These are phyloP conservation scores for Sclerotinia glacialis DNA, from an alignment of 2,329 filamentous ascomycete species.

Conservation along the genomic window DNA sequence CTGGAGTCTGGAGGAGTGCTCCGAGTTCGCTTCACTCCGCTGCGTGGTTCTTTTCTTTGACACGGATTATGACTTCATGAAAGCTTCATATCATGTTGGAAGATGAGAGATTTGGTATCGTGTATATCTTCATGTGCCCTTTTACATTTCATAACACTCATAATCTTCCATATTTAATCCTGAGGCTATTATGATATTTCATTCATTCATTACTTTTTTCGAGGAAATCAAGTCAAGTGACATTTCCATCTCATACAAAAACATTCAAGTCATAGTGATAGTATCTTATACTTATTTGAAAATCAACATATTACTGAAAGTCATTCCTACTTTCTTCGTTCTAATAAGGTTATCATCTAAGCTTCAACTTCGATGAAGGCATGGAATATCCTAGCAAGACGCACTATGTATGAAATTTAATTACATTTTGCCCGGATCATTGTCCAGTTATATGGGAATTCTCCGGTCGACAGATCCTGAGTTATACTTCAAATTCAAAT, in stretches of 20 bases:
- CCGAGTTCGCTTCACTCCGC: background rate
- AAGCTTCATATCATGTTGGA: background rate
- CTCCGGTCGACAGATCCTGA: background rate
- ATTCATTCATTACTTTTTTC: background rate
- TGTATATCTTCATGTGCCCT: background rate
- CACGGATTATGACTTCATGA: background rate
- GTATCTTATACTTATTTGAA: background rate
- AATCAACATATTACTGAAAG: background rate
- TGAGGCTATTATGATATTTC: too few relatives aligned
- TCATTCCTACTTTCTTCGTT: background rate
- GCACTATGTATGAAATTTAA: background rate
- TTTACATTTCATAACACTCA: background rate
- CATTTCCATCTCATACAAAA: background rate
- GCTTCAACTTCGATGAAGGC: background rate
- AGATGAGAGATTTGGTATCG: background rate
- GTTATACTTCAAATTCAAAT: background rate
- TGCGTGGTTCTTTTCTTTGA: background rate
- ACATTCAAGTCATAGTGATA: background rate
- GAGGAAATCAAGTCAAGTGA: background rate
- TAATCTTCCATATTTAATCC: background rate
- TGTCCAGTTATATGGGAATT: background rate
- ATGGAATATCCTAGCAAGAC: background rate
- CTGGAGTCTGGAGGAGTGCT: background rate
- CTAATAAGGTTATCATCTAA: background rate
- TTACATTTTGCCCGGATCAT: background rate